Percentiles rank a stretch among this genome's conserved stretches.
phyloP scores from a whole-genome alignment of 2,329 filamentous ascomycete genomes.

The Pleoardoris graminearum region DNA sequence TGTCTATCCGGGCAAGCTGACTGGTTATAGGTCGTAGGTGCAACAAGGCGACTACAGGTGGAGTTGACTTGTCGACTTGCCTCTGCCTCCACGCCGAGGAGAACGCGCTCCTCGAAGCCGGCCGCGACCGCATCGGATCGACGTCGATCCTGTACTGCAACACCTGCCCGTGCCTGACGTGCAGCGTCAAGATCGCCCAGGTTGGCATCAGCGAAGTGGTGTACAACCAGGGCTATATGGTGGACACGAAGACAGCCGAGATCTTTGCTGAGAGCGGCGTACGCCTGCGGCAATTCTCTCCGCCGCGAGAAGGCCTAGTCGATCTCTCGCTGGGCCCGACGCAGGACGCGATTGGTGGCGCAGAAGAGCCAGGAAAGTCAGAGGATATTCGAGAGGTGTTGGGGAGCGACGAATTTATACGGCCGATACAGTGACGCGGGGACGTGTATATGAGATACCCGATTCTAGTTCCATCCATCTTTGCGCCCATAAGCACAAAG shows the following conservation, averaged over 20 bases:
- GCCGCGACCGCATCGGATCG: conserved; percentile 82
- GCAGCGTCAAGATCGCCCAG: conserved; percentile 97
- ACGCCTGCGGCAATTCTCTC: conserved; percentile 81
- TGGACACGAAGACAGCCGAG: conserved; percentile 78
- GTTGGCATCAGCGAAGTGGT: conserved; percentile 96
- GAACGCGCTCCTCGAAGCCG: conserved; percentile 93
- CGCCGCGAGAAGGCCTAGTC: conserved; percentile 47
- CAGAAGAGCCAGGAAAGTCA: background rate
- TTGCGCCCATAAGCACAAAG: no score
- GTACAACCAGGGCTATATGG: conserved; percentile 90
- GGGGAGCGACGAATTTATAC: conserved; percentile 28
- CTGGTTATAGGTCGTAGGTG: conserved; percentile 63
- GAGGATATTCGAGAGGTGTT: conserved; percentile 29
- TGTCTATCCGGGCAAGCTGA: conserved; percentile 1
- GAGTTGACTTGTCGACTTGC: conserved; percentile 79
- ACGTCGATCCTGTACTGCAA: conserved; percentile 89
- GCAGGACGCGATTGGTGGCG: background rate
- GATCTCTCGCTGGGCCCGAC: conserved; percentile 28
- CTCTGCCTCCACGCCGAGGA: conserved; percentile 98
- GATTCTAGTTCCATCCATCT: no score
- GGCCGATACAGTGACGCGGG: conserved; percentile 13
- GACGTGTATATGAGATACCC: background rate
- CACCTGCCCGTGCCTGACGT: conserved; percentile 95
- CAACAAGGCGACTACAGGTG: conserved; percentile 72
- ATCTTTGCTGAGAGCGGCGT: conserved; percentile 86